phyloP scores from a whole-genome alignment of 345 rosid species.

The Rhodomyrtus tomentosa region DNA sequence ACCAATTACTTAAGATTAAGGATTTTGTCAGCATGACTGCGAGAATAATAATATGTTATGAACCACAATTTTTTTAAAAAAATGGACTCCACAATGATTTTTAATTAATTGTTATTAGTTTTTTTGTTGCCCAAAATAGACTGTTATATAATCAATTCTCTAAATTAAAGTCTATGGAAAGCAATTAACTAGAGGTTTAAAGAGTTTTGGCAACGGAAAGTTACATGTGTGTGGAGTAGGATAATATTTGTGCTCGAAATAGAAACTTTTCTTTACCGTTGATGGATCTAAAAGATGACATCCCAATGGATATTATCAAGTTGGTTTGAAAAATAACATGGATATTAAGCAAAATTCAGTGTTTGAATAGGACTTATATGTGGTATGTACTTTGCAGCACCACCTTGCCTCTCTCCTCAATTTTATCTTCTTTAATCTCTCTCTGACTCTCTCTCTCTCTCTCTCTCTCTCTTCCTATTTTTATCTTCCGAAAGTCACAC shows the following conservation, averaged over 20 bases:
- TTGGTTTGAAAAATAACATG: not conserved
- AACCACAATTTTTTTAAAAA: too few relatives aligned
- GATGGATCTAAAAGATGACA: not conserved
- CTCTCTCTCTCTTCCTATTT: not conserved
- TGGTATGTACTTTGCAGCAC: not conserved
- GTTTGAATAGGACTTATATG: not conserved
- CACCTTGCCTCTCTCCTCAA: not conserved
- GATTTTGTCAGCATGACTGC: too few relatives aligned
- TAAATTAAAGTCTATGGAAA: not conserved
- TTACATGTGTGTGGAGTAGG: not conserved
- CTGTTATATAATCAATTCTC: too few relatives aligned
- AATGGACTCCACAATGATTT: too few relatives aligned
- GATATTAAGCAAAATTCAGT: too few relatives aligned
- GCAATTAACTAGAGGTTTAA: not conserved
- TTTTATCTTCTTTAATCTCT: not conserved
- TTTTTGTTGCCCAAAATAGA: too few relatives aligned
- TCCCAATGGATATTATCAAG: not conserved
- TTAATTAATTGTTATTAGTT: too few relatives aligned
- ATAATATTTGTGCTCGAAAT: not conserved
- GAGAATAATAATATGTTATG: too few relatives aligned
- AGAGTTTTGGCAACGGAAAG: not conserved
- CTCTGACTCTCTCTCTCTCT: not conserved
- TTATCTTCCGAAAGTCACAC: conserved; percentile 1
- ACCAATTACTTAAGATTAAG: not conserved
- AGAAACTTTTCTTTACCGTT: not conserved